These are phyloP conservation scores for Scheffersomyces spartinae DNA, from an alignment of 805 yeast genomes.

Conservation along the genomic window DNA sequence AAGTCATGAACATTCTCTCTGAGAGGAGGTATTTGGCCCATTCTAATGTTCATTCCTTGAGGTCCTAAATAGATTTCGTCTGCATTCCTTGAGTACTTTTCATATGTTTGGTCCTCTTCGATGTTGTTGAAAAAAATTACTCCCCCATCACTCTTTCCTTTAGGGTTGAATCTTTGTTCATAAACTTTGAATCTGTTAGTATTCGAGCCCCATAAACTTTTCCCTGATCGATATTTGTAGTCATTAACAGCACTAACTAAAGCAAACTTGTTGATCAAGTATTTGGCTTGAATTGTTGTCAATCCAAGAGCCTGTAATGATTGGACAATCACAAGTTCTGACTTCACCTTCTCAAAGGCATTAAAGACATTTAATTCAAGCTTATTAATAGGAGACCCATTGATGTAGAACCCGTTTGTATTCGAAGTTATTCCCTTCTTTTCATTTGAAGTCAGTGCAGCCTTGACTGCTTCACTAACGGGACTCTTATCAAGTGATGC, in stretches of 20 bases:
- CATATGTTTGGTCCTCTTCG: slow-evolving; percentile 48
- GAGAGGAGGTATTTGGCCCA: slow-evolving; percentile 58
- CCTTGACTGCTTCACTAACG: slow-evolving; percentile 11
- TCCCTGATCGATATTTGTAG: slow-evolving; percentile 7
- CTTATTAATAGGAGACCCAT: slow-evolving; percentile 53
- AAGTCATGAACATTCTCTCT: slow-evolving; percentile 67
- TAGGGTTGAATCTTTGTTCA: slow-evolving; percentile 12
- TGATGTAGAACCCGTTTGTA: slow-evolving; percentile 46
- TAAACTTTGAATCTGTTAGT: slow-evolving; percentile 24
- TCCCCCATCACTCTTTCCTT: slow-evolving; percentile 14
- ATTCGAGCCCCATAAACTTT: slow-evolving; percentile 12
- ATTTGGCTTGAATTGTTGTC: slow-evolving; percentile 17
- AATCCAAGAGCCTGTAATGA: too few species aligned
- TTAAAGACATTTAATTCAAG: slow-evolving; percentile 32
- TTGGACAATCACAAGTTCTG: too few species aligned
- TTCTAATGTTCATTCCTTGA: slow-evolving; percentile 20
- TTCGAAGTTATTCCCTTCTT: slow-evolving; percentile 26
- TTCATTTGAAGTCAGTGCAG: slow-evolving; percentile 17
- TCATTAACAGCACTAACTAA: slow-evolving; percentile 27
- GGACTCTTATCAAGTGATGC: slow-evolving; percentile 24
- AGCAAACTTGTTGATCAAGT: slow-evolving; percentile 24
- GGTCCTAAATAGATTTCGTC: slow-evolving; percentile 33
- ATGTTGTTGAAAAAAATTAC: slow-evolving; percentile 72
- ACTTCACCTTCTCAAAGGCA: slow-evolving; percentile 30
- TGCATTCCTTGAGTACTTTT: slow-evolving; percentile 28